Evolutionary conservation across 768 basidiomycete genomes (phyloP).

Genomic region (Lactarius vividus): DNA sequence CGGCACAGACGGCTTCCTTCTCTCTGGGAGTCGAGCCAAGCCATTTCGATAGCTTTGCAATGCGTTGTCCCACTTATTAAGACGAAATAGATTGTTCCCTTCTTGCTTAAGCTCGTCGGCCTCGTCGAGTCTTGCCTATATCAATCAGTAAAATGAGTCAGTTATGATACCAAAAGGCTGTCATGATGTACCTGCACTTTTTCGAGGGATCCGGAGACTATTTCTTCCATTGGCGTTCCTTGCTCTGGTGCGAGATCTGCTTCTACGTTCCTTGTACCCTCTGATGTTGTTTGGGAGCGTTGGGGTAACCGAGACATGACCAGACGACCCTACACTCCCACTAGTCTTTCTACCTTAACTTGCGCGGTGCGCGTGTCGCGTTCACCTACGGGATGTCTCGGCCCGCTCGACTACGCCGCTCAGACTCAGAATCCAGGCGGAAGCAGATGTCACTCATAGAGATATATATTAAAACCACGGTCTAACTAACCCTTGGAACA

Average conservation of each 20-base stretch:
- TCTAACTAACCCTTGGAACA: too few species aligned
- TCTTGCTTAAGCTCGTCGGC: constrained; percentile 67
- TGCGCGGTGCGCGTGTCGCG: background rate
- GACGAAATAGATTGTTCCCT: constrained; percentile 74
- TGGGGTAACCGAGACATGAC: constrained; percentile 6
- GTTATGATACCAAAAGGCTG: background rate
- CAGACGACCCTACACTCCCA: background rate
- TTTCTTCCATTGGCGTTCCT: background rate
- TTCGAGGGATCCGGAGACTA: background rate
- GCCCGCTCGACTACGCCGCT: background rate
- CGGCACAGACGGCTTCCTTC: constrained; percentile 30
- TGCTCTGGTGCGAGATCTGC: background rate
- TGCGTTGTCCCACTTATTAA: constrained; percentile 65
- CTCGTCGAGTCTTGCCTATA: constrained; percentile 44
- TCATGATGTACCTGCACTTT: constrained; percentile 8
- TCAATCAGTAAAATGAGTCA: background rate
- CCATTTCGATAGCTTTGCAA: constrained; percentile 66
- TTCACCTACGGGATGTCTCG: background rate
- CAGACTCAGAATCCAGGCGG: too few species aligned
- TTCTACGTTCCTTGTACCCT: background rate
- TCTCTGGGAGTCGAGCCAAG: constrained; percentile 62
- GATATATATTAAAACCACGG: too few species aligned
- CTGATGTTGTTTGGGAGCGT: background rate
- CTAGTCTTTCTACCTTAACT: too few species aligned
- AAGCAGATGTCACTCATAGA: too few species aligned